A percentile compares a stretch with the other conserved stretches of the same genome.
Conservation (phyloP, 352 stramenopile species). For the Pythium brassicae region DNA sequence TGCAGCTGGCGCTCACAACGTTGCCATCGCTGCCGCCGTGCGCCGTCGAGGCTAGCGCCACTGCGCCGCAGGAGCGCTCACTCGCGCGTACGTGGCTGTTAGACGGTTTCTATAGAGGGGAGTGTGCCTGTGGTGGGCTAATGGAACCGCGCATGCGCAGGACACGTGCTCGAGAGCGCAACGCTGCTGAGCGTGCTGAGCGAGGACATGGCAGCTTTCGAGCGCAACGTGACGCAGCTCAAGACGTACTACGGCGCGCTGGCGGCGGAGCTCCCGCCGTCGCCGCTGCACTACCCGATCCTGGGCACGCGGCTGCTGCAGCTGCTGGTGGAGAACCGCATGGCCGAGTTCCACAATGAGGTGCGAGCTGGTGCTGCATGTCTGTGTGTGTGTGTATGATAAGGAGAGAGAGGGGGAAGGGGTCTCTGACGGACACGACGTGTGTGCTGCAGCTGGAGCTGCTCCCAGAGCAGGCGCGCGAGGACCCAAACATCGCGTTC, state of each 20-base stretch:
- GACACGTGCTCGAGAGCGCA: conserved; percentile 86
- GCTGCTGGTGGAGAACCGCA: conserved; percentile 89
- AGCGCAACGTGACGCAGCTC: conserved; percentile 87
- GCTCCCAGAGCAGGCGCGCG: conserved; percentile 74
- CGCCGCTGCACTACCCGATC: conserved; percentile 81
- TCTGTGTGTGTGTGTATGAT: too few relatives aligned
- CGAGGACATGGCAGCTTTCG: conserved; percentile 83
- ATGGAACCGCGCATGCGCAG: conserved; percentile 22
- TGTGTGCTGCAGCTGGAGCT: conserved; percentile 90
- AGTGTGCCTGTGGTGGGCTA: too few relatives aligned
- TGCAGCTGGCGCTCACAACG: conserved; percentile 79
- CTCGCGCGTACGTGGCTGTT: conserved; percentile 55
- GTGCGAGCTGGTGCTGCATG: too few relatives aligned
- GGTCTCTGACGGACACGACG: too few relatives aligned
- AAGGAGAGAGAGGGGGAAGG: too few relatives aligned
- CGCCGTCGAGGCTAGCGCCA: conserved; percentile 31
- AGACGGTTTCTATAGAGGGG: not conserved
- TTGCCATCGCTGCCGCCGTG: conserved; percentile 83
- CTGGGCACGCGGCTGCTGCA: conserved; percentile 87
- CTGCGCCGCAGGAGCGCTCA: conserved; percentile 57
- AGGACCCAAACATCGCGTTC: conserved; percentile 86
- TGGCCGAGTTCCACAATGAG: conserved; percentile 93
- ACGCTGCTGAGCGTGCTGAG: conserved; percentile 84
- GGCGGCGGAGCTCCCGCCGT: conserved; percentile 41
- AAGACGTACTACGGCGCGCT: conserved; percentile 81